Evolutionary conservation across 345 rosid species (phyloP).

Genomic region (Populus simonii): DNA sequence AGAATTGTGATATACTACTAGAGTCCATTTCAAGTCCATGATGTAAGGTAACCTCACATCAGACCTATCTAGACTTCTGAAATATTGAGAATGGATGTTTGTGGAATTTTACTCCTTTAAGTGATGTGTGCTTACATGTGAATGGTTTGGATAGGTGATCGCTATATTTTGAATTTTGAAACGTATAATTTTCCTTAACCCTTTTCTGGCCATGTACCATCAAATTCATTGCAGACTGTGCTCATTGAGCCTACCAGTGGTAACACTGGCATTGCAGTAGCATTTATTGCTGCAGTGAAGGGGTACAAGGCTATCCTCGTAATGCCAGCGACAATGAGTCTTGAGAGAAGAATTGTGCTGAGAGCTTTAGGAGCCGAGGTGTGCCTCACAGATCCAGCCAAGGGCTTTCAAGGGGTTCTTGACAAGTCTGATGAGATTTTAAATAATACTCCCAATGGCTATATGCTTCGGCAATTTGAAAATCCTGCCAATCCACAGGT

Average conservation of each 20-base stretch:
- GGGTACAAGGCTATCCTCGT: conserved; percentile 57
- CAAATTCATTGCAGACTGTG: conserved; percentile 33
- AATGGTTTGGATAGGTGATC: background rate
- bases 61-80: too few relatives aligned
- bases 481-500: conserved; percentile 78
- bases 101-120: too few relatives aligned
- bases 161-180: background rate
- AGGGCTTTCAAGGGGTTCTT: conserved; percentile 37
- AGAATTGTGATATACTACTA: too few relatives aligned
- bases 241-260: conserved; percentile 63
- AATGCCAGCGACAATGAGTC: conserved; percentile 55
- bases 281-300: conserved; percentile 57
- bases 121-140: too few relatives aligned
- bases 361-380: conserved; percentile 77
- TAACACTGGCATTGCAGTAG: conserved; percentile 78
- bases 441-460: conserved; percentile 54
- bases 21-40: too few relatives aligned
- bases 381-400: conserved; percentile 42
- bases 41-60: too few relatives aligned
- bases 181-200: background rate
- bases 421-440: conserved; percentile 56
- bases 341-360: conserved; percentile 62
- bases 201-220: background rate
- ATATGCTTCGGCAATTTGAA: conserved; percentile 49
- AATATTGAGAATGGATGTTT: too few relatives aligned